Conservation (phyloP, 805 yeast species). For the Teunomyces lycoperdinae region DNA sequence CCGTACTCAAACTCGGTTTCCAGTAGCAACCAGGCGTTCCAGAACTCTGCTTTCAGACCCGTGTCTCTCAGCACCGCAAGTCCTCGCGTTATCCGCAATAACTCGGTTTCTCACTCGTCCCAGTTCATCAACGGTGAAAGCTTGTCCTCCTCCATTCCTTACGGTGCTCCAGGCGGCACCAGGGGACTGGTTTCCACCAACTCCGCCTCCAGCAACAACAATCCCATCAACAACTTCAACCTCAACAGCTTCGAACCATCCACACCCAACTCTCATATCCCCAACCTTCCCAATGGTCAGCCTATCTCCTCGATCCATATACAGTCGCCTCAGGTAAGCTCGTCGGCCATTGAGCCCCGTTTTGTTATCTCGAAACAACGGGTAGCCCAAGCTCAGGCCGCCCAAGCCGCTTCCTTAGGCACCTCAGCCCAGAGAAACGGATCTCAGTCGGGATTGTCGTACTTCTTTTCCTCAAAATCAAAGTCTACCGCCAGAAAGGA, state of each 20-base stretch:
- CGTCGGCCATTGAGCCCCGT: constrained; percentile 73
- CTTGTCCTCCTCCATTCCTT: constrained; percentile 63
- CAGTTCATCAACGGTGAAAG: constrained; percentile 35
- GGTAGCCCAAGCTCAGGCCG: constrained; percentile 53
- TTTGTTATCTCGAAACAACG: constrained; percentile 81
- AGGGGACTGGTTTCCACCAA: constrained; percentile 37
- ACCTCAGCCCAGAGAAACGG: constrained; percentile 32
- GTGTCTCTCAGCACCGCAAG: constrained; percentile 22
- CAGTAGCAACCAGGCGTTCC: constrained; percentile 14
- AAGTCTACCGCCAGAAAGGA: constrained; percentile 31
- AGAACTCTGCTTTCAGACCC: constrained; percentile 16
- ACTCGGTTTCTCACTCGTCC: constrained; percentile 39
- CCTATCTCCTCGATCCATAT: constrained; percentile 61
- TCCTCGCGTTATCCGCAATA: constrained; percentile 42
- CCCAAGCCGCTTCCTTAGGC: constrained; percentile 30
- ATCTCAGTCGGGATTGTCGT: constrained; percentile 49
- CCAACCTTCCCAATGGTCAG: constrained; percentile 55
- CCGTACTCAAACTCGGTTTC: constrained; percentile 12
- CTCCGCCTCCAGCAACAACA: constrained; percentile 7
- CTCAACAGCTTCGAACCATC: constrained; percentile 1
- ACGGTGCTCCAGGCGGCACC: constrained; percentile 66
- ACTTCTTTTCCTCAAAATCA: constrained; percentile 43
- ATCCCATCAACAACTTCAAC: constrained; percentile 3
- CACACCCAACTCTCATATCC: constrained; percentile 34
- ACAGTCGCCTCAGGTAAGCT: constrained; percentile 62